Evolutionary conservation across 768 basidiomycete species (phyloP).

Genomic region (Boletus rubropictus): DNA sequence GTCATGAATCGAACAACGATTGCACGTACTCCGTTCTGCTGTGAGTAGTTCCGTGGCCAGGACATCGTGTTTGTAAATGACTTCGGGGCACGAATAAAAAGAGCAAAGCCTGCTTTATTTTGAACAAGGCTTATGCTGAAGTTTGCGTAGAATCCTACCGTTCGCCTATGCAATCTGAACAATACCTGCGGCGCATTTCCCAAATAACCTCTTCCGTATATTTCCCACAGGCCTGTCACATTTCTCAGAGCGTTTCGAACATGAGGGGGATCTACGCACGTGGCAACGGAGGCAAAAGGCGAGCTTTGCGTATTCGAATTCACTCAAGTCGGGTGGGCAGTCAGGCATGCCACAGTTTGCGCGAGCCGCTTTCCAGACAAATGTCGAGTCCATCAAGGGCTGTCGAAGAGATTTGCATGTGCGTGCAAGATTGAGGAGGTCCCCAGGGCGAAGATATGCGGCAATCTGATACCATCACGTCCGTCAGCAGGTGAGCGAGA

Average conservation of each 20-base stretch:
- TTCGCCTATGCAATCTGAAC: background rate
- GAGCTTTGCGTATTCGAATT: constrained; percentile 41
- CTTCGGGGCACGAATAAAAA: background rate
- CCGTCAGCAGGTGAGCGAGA: too few species aligned
- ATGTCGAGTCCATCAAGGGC: constrained; percentile 31
- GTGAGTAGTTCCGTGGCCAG: background rate
- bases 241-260: background rate
- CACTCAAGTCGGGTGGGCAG: constrained; percentile 39
- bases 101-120: background rate
- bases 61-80: background rate
- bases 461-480: constrained; percentile 28
- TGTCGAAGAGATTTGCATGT: constrained; percentile 34
- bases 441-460: constrained; percentile 31
- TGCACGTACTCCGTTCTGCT: background rate
- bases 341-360: constrained; percentile 34
- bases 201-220: background rate
- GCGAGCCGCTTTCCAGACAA: constrained; percentile 23
- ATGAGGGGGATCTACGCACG: background rate
- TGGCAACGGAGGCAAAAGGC: constrained; percentile 26
- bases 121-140: background rate
- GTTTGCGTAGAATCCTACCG: background rate
- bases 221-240: background rate
- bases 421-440: constrained; percentile 11
- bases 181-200: background rate
- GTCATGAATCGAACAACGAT: background rate